These are phyloP conservation scores for Cucurbita argyrosperma DNA, from an alignment of 306 rosid species.

Conservation along the genomic window DNA sequence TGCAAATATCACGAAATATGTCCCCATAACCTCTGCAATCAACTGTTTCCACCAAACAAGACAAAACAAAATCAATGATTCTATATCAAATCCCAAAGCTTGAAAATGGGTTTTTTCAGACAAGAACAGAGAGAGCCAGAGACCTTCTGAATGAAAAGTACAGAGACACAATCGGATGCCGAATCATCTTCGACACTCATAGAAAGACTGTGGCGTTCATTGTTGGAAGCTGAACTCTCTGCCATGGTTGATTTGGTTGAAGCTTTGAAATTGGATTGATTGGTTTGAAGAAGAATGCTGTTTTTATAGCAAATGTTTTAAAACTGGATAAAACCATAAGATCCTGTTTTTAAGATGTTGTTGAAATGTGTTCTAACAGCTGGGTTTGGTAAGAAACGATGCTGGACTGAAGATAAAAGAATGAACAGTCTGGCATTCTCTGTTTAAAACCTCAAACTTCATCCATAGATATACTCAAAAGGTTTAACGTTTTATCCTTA, in stretches of 20 bases:
- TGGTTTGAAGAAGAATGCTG: not conserved
- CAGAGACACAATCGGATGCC: conserved; percentile 4
- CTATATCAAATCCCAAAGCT: not conserved
- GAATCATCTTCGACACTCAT: conserved; percentile 23
- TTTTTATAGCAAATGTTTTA: not conserved
- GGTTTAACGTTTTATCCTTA: no score
- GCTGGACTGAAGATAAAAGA: not conserved
- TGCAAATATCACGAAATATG: conserved; percentile 59
- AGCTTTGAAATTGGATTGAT: not conserved
- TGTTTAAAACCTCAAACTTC: not conserved
- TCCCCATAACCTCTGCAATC: conserved; percentile 59
- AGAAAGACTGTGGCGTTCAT: conserved; percentile 21
- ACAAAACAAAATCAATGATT: not conserved
- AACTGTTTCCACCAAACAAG: conserved; percentile 21
- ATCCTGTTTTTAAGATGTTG: not conserved
- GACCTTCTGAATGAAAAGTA: conserved; percentile 65
- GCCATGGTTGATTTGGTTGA: conserved; percentile 25
- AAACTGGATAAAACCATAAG: not conserved
- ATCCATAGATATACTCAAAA: not conserved
- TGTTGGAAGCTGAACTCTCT: conserved; percentile 10
- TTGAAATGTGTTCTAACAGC: not conserved
- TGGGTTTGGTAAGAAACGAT: not conserved
- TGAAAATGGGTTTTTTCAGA: not conserved
- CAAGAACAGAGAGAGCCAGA: not conserved
- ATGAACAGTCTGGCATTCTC: not conserved